Evolutionary conservation across 1,284 basidiomycete genomes (phyloP), one percentile per base, ranked within the genome.

Genomic region (Ceratobasidium sp.): DNA sequence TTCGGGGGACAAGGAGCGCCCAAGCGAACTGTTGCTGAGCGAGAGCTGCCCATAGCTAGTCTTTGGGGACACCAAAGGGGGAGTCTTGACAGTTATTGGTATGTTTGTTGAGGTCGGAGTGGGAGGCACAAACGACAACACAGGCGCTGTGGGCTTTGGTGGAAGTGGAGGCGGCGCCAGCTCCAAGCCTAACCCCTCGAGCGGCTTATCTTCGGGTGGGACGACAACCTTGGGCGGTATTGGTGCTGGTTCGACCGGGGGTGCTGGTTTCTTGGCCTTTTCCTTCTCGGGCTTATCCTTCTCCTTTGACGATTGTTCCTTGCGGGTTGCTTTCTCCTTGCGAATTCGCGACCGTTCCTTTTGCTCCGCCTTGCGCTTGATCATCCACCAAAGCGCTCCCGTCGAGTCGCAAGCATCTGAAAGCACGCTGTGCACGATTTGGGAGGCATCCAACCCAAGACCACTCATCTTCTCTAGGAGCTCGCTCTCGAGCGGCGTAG

Each of bases 341-440:
- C 82, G 82, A n/a, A 78, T 83, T 16, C 86, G 84, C 61, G 88
- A 87, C 29, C 86, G 41, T 14, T 85, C 83, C 74, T 86, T 88
- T 79, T 88, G 90, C 81, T 93, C 91, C 9, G 90, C 86, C 79
- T 90, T 93, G 78, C 90, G 88, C 79, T 92, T 90, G 64, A 99
- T 84, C 86, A 98, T 93, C 98, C 98, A 99, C 97, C 97, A 99
- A 13, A 95, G 84, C 0, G 96, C 95, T 11, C 95, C 93, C 6
- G 92, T 89, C 0, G 93, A 87, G 81, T 99, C 97, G 80, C 97
- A 99, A 0, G 98, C 97, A 82, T 98, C 89, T 31, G 88, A 92
- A 58, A 93, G 86, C 7, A 98, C 96, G 0, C 92, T 95, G 81
- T 99, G 96, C 24, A 93, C 91, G 74, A 98, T 92, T 82, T 99